These are phyloP conservation scores for Colletotrichum euphorbiae DNA, from an alignment of 2,329 filamentous ascomycete species.

Conservation along the genomic window DNA sequence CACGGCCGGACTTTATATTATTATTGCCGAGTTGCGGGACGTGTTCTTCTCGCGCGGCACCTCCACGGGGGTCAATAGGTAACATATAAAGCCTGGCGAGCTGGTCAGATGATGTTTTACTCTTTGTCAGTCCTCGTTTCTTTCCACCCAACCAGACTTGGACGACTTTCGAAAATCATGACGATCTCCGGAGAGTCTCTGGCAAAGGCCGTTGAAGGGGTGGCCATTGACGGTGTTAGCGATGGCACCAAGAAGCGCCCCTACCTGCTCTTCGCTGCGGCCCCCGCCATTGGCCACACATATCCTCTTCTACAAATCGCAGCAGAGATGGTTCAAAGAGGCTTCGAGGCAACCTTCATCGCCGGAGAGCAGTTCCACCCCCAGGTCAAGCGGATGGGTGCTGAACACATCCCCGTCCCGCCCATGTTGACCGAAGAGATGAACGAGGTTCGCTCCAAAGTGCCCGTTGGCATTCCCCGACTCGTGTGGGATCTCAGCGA, in stretches of 20 bases:
- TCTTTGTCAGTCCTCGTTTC: neutral
- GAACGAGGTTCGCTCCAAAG: constrained; percentile 34
- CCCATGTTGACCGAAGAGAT: constrained; percentile 39
- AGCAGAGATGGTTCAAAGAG: constrained; percentile 50
- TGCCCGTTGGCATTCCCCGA: constrained; percentile 44
- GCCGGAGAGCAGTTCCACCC: constrained; percentile 51
- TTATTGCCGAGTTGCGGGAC: constrained; percentile 3
- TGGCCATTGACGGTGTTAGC: constrained; percentile 13
- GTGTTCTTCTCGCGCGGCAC: neutral
- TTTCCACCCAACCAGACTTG: neutral
- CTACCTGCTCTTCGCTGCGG: constrained; percentile 46
- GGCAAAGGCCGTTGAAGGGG: constrained; percentile 7
- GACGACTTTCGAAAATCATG: neutral
- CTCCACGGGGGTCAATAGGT: neutral
- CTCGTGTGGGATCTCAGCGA: constrained; percentile 50
- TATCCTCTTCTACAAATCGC: constrained; percentile 49
- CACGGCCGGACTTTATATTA: neutral
- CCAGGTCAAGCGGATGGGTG: constrained; percentile 51
- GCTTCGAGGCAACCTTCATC: constrained; percentile 57
- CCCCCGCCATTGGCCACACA: constrained; percentile 48
- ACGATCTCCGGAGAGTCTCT: constrained; percentile 14
- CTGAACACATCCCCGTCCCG: constrained; percentile 47
- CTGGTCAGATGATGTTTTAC: no score
- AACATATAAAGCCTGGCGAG: neutral
- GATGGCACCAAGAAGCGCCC: constrained; percentile 42